Base-by-base conservation (phyloP, 2,329 filamentous ascomycete genomes). In the Paracorniculantispora psalliotae region DNA sequence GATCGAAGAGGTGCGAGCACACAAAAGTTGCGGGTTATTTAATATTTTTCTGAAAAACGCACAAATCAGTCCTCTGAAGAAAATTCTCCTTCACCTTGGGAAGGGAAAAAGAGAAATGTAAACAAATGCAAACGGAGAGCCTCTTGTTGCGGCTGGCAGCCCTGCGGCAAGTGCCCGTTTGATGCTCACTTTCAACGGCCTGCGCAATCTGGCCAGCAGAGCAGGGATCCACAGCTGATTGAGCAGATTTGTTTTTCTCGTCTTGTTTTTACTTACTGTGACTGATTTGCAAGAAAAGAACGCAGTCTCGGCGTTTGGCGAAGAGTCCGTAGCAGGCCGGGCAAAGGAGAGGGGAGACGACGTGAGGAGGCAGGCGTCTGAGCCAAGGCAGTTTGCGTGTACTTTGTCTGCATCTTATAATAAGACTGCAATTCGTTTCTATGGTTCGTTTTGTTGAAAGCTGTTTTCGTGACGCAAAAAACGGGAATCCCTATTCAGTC, bases 41-140 rank as follows among this genome's bases (percentile, higher is more conserved):
- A 44, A 21, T 21, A 26, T 10, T 51, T 33, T 50, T 30, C 39
- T 35, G n/a, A 15, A 1, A 49, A 33, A 9, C 28, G 15, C 56
- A 58, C 56, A 37, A 28, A 58, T 58, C 56, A 58, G 56, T n/a
- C 23, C n/a, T 43, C n/a, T 43, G 7, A 8, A 17, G 23, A 30
- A 30, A n/a, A 48, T 4, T 35, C 2, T 15, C 28, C 33, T 25
- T 19, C 19, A 19, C 8, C 13, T 6, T 21, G 39, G 26, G 30
- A 47, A 6, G 13, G 21, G 21, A 55, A 21, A 21, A n/a, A n/a
- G n/a, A 46, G 41, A 26, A 30, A 23, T 41, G 48, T 51, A 58
- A 58, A 58, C 56, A 52, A 57, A 43, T 41, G 54, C 54, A 57
- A 57, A 57, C 54, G 54, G 54, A 49, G 54, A n/a, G 17, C n/a